Base-by-base conservation (phyloP, 495 filamentous ascomycete species). In the Daldinia childiae region DNA sequence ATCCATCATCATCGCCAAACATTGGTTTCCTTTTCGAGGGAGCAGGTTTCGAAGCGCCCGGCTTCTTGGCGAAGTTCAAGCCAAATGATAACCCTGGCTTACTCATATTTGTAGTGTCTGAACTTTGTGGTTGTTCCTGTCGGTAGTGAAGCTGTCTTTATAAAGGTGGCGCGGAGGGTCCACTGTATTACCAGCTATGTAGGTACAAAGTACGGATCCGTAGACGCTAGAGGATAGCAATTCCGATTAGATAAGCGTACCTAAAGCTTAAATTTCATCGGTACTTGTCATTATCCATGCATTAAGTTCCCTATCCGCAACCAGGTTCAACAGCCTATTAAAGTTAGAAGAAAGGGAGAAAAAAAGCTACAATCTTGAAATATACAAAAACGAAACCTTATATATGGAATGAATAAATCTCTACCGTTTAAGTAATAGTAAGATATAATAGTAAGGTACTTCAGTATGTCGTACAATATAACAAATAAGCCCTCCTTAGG, bases 21-120 rank as follows among this genome's bases (percentile, higher is more conserved):
- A 87, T 79, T 0, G 83, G 77, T 77, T 87, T 88, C 64, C 79
- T 76, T 67, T 82, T 84, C 8, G 76, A 77, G n/a, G 82, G 81
- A 9, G 75, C 69, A n/a, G 76, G 73, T 41, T 77, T 77, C 21
- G 76, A 74, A 64, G 73, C 41, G 11, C 65, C 57, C 0, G 76
- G 63, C 71, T 77, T 77, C 61, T 77, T 77, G 24, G 70, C 36
- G 7, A 72, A 1, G 38, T 82, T 82, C 8, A 82, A 67, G 21
- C 81, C 81, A 15, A 83, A 82, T 1, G 81, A 83, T 45, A 83
- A 74, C 0, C 69, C 78, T 14, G 73, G 70, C 59, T 76, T 78
- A 29, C 71, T 78, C 75, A 79, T 78, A 15, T 39, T 68, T 43
- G 54, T 12, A 11, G 26, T 12, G 21, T 21, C 24, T 0, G 1